Evolutionary conservation across 2,329 filamentous ascomycete species (phyloP).

Genomic region (Microdochium paspali): DNA sequence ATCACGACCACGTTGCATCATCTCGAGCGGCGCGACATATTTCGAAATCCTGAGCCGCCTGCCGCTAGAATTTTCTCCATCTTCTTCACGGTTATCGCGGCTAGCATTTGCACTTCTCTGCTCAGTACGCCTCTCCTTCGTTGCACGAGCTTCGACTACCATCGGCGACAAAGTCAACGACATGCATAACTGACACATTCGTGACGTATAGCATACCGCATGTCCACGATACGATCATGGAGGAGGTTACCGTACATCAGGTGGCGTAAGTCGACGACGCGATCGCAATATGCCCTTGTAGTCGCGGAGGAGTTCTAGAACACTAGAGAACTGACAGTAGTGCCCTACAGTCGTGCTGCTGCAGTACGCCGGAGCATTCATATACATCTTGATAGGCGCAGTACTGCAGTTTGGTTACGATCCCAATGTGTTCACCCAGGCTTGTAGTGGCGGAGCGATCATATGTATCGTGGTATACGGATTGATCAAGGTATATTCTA

Average conservation of each 20-base stretch:
- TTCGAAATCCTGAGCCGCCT: neutral
- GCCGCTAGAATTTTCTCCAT: neutral
- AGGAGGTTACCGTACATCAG: neutral
- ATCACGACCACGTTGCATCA: neutral
- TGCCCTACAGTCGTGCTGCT: neutral
- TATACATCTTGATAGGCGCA: neutral
- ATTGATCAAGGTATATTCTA: neutral
- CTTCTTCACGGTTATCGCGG: neutral
- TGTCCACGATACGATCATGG: neutral
- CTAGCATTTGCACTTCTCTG: neutral
- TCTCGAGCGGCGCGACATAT: neutral
- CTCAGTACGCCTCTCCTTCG: neutral
- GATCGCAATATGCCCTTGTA: too few relatives aligned
- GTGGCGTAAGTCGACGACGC: neutral
- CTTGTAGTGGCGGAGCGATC: neutral
- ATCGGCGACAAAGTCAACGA: too few relatives aligned
- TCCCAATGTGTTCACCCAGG: neutral
- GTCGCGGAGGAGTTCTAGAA: too few relatives aligned
- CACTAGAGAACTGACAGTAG: neutral
- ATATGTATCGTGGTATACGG: neutral
- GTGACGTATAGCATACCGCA: neutral
- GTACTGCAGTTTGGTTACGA: neutral
- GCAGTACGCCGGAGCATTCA: neutral
- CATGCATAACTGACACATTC: neutral
- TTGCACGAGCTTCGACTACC: too few relatives aligned